Evolutionary conservation across 164 flowering plant genomes (phyloP).

Genomic region (Chloranthus sessilifolius): DNA sequence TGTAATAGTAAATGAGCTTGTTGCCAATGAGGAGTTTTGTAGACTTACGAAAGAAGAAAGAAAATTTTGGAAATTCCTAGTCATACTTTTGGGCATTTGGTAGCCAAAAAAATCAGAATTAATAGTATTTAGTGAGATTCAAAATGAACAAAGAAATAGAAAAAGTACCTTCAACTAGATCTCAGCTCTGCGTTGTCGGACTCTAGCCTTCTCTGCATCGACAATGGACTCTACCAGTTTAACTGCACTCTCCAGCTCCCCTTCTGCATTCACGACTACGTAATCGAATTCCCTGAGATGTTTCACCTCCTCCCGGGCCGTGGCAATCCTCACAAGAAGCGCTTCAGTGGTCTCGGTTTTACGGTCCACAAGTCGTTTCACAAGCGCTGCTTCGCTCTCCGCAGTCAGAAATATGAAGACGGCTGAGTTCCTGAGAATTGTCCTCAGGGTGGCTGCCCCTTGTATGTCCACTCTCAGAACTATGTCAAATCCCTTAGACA

Average conservation of each 20-base stretch:
- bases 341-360: slow-evolving; percentile 66
- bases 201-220: slow-evolving; percentile 89
- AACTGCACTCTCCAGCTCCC: slow-evolving; percentile 65
- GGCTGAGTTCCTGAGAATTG: slow-evolving; percentile 60
- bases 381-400: slow-evolving; percentile 69
- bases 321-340: slow-evolving; percentile 68
- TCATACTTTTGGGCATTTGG: too few species aligned
- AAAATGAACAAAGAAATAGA: too few species aligned
- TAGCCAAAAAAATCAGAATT: too few species aligned
- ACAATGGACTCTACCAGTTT: slow-evolving; percentile 64
- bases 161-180: slow-evolving; percentile 29
- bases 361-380: slow-evolving; percentile 64
- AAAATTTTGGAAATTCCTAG: too few species aligned
- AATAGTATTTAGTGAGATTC: too few species aligned
- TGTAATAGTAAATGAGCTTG: too few species aligned
- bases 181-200: slow-evolving; percentile 41
- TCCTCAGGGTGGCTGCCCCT: slow-evolving; percentile 71
- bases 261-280: slow-evolving; percentile 83
- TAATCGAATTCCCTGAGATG: slow-evolving; percentile 71
- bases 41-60: too few species aligned
- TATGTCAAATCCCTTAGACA: slow-evolving; percentile 76
- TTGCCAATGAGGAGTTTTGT: too few species aligned
- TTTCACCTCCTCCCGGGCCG: slow-evolving; percentile 79
- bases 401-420: slow-evolving; percentile 76
- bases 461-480: slow-evolving; percentile 88